Conservation (phyloP, 192 early-diverging fungal species). For the Rhizoclosmatium globosum region DNA sequence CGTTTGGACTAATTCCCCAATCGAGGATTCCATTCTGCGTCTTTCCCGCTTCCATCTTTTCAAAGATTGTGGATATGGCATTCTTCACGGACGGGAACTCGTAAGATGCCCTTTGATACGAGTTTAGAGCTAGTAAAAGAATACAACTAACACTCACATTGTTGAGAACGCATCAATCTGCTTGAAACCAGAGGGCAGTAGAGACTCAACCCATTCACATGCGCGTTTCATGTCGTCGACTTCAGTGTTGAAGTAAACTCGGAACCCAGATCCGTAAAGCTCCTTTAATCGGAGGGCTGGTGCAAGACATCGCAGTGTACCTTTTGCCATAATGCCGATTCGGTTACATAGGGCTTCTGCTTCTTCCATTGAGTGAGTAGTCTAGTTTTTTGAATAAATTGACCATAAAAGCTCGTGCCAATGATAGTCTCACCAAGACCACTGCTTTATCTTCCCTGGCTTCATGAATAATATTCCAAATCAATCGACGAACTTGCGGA, state of each 20-base stretch:
- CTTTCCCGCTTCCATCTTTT: slow-evolving; percentile 65
- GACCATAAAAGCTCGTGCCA: neutral
- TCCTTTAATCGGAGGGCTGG: slow-evolving; percentile 73
- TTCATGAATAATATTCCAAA: slow-evolving; percentile 75
- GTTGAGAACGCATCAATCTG: slow-evolving; percentile 65
- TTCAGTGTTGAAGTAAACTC: slow-evolving; percentile 59
- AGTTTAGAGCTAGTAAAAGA: neutral
- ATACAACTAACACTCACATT: slow-evolving; percentile 20
- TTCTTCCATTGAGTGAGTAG: slow-evolving; percentile 82
- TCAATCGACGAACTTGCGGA: slow-evolving; percentile 73
- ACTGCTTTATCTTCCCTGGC: slow-evolving; percentile 68
- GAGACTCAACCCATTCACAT: slow-evolving; percentile 35
- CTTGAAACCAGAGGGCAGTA: slow-evolving; percentile 53
- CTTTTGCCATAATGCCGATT: slow-evolving; percentile 84
- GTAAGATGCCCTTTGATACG: slow-evolving; percentile 51
- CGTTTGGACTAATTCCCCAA: slow-evolving; percentile 76
- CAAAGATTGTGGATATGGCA: slow-evolving; percentile 63
- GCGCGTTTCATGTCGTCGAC: slow-evolving; percentile 51
- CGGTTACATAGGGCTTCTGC: slow-evolving; percentile 78
- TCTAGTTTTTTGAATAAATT: slow-evolving; percentile 36
- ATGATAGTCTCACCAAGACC: slow-evolving; percentile 43
- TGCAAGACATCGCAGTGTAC: slow-evolving; percentile 73
- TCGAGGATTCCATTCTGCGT: slow-evolving; percentile 68
- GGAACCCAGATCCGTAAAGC: slow-evolving; percentile 76
- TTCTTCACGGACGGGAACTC: slow-evolving; percentile 62